These are phyloP conservation scores for Protomyces lactucae-debilis DNA, from an alignment of 1,139 yeast species.

Conservation along the genomic window DNA sequence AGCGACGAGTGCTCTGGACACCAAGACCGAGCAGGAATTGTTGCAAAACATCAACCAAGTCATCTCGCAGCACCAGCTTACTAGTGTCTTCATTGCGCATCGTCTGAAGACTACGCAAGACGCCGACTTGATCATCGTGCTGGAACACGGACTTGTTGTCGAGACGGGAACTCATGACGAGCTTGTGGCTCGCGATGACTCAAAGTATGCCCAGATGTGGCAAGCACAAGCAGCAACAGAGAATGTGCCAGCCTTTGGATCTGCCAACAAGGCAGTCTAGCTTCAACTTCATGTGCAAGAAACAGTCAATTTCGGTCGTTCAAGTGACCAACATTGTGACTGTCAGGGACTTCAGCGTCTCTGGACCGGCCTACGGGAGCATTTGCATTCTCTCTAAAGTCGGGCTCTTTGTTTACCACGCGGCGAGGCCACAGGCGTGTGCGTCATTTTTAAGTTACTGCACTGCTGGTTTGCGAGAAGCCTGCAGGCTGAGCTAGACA, in stretches of 20 bases:
- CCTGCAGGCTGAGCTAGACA: too few relatives aligned
- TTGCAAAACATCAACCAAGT: constrained; percentile 49
- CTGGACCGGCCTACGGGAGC: too few relatives aligned
- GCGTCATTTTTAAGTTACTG: too few relatives aligned
- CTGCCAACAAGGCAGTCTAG: not conserved
- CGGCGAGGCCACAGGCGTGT: too few relatives aligned
- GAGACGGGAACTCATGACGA: constrained; percentile 81
- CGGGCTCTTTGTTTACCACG: too few relatives aligned
- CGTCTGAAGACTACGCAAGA: constrained; percentile 90
- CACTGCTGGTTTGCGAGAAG: too few relatives aligned
- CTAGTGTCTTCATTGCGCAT: constrained; percentile 91
- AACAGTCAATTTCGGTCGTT: too few relatives aligned
- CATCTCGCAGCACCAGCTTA: constrained; percentile 43
- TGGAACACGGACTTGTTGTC: constrained; percentile 68
- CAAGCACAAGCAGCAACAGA: constrained; percentile 80
- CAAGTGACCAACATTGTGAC: too few relatives aligned
- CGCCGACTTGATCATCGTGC: constrained; percentile 85
- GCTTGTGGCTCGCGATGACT: constrained; percentile 50
- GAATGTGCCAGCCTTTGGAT: constrained; percentile 34
- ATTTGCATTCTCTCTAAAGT: too few relatives aligned
- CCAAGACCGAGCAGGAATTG: constrained; percentile 82
- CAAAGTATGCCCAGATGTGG: constrained; percentile 80
- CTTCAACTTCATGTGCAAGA: too few relatives aligned
- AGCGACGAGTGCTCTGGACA: constrained; percentile 94
- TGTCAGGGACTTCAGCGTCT: too few relatives aligned